Evolutionary conservation across 2,329 filamentous ascomycete species (phyloP), one percentile per base, ranked within the genome.

Genomic region (Fusarium tjaetaba): DNA sequence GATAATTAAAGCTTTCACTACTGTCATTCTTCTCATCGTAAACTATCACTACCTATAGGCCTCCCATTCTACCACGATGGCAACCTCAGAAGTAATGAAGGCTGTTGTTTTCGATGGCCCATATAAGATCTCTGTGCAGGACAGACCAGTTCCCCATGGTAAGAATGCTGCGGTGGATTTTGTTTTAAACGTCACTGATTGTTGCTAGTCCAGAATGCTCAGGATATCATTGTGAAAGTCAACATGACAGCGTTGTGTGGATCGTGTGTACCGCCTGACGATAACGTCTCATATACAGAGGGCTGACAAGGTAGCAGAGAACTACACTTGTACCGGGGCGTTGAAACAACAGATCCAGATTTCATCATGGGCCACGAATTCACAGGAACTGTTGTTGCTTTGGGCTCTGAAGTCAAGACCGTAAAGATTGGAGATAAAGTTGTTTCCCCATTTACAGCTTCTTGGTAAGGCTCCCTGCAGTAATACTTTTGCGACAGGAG

Each of bases 31-130:
- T 15, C 9, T 36, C 3, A 36, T 36, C 34, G 15, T 14, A 20
- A 10, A 20, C 10, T 32, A n/a, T 18, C 6, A 34, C 24, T 2
- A 13, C 30, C n/a, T 8, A 7, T 20, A 15, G 18, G 7, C 30
- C n/a, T 10, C 2, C 7, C 22, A 20, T 32, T 5, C 43, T 11
- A 7, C 24, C 7, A 42, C 13, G 1, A 81, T 85, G 81, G 76
- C 80, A 39, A 63, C 76, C 4, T 77, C 80, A 28, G 76, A 79
- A 43, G 93, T 88, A 0, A 97, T 98, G 95, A 93, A 93, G 81
- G 94, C 94, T 32, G 94, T 97, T n/a, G 89, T 97, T 60, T 96
- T 97, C 84, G 91, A 96, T 69, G 94, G 92, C 4, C 92, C 93
- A 8, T 87, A 88, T 77, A 90, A 93, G 78, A 88, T 97, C 58